Evolutionary conservation across 2,329 filamentous ascomycete genomes (phyloP), one percentile per base, ranked within the genome.

Genomic region (Gnomoniopsis smithogilvyi): DNA sequence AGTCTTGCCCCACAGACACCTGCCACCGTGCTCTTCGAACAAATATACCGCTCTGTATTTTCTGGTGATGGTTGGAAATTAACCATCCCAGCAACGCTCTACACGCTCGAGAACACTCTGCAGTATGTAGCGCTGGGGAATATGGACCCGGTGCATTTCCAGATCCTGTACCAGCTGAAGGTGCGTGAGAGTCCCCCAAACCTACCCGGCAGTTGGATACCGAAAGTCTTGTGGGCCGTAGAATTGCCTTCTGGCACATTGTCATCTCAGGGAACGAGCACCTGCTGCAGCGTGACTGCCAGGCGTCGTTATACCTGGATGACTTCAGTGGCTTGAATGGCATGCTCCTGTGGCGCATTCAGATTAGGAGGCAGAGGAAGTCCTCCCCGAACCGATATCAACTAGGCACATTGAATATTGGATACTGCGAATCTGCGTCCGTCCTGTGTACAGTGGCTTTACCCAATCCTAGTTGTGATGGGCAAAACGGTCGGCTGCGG

Each of bases 41-140:
- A 92, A 68, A 85, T 98, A 24, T 90, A 88, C 68, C 87, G 85
- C 66, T 85, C 87, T 33, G 89, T 97, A 17, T 96, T 98, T 70
- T 88, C 89, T 0, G 88, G 89, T 11, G 95, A 98, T 70, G 92
- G 92, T 65, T 98, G 94, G 94, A 96, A 96, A 73, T 77, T 99
- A 64, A 92, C 91, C 10, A 87, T 98, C 46, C 95, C 94, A 0
- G 95, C 94, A 3, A 82, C 86, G 4, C 80, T 98, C 1, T 98
- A 96, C 71, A 96, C 94, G 0, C 72, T 97, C 30, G 92, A 97
- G 68, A 98, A 97, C 69, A 90, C 90, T n/a, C 77, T 98, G 56
- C 92, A 97, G 72, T 99, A 97, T 69, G 84, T 96, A 54, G 94
- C 92, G 1, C 86, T 97, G 12, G 92, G 91, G 62, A 97, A 98